phyloP scores from a whole-genome alignment of 169 alveolate genomes.

The Plasmodium falciparum region DNA sequence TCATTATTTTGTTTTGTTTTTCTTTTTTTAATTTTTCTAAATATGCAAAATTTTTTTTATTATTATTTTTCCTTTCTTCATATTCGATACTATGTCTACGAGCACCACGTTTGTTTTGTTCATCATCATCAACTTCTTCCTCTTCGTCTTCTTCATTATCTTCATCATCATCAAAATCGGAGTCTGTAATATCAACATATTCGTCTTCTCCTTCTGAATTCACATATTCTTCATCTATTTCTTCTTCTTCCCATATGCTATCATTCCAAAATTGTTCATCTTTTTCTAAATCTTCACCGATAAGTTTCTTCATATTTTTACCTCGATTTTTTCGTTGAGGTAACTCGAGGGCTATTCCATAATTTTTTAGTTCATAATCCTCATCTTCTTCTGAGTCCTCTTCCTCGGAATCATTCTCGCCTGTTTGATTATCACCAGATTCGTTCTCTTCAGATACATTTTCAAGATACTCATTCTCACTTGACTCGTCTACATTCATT shows the following conservation, averaged over 20 bases:
- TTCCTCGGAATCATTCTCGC: constrained; percentile 58
- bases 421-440: constrained; percentile 4
- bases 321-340: constrained; percentile 88
- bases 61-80: constrained; percentile 48
- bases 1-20: constrained; percentile 20
- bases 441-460: constrained; percentile 17
- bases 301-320: constrained; percentile 83
- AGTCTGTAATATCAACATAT: constrained; percentile 86
- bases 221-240: constrained; percentile 89
- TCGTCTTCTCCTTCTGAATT: constrained; percentile 91
- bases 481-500: constrained; percentile 7
- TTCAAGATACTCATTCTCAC: constrained; percentile 7
- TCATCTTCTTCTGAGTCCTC: constrained; percentile 79
- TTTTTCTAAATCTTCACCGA: constrained; percentile 89
- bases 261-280: constrained; percentile 90
- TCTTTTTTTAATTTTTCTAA: constrained; percentile 54
- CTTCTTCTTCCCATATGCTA: constrained; percentile 91
- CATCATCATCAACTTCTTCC: constrained; percentile 43
- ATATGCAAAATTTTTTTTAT: constrained; percentile 46
- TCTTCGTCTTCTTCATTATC: constrained; percentile 73
- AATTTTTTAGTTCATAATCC: constrained; percentile 71
- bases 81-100: background rate
- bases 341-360: constrained; percentile 90
- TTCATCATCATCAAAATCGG: constrained; percentile 89
- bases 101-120: background rate